Base-by-base conservation (phyloP, 1,139 yeast species). In the Kodamaea derodonti region DNA sequence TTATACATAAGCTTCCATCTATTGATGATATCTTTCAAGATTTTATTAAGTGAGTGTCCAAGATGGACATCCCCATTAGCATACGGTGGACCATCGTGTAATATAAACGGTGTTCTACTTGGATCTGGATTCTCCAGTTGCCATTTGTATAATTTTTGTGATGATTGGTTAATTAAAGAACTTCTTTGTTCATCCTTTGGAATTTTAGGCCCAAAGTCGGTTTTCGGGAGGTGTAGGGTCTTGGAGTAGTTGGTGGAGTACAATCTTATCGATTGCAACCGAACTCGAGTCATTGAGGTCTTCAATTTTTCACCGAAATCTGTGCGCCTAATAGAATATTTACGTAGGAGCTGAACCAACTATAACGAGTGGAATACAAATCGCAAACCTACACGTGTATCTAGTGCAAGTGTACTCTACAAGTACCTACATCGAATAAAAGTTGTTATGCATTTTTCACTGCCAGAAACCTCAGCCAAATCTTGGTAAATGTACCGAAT, bases 61-160 rank as follows among this genome's bases (percentile, higher is more conserved):
- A 90, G 60, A 55, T 92, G 99, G 17, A 92, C 65, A 42, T 83
- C 87, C 4, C 97, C 98, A 54, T 92, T 92, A 10, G 98, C 97
- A 60, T 90, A 92, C 0, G 99, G 99, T 0, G 99, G 99, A 0
- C 99, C 99, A 60, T 92, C 99, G 47, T 90, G 97, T 3, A 92
- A 64, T 1, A 84, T 71, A 46, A 86, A 87, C n/a, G 36, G 30
- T 8, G 35, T 22, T 66, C 45, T 18, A 64, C 58, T 1, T 7
- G 26, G 60, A 51, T 30, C 45, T 29, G 13, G 41, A 22, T 8
- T 46, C 36, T 28, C 58, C 41, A 14, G 47, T 46, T 53, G 77
- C 70, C 72, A 62, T 8, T 50, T 32, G 40, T 67, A 68, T 28
- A 69, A 48, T 7, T 55, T 55, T 27, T 52, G 49, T 18, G 68